Evolutionary conservation across 768 basidiomycete species (phyloP).

Genomic region (Daedaleopsis nitida): DNA sequence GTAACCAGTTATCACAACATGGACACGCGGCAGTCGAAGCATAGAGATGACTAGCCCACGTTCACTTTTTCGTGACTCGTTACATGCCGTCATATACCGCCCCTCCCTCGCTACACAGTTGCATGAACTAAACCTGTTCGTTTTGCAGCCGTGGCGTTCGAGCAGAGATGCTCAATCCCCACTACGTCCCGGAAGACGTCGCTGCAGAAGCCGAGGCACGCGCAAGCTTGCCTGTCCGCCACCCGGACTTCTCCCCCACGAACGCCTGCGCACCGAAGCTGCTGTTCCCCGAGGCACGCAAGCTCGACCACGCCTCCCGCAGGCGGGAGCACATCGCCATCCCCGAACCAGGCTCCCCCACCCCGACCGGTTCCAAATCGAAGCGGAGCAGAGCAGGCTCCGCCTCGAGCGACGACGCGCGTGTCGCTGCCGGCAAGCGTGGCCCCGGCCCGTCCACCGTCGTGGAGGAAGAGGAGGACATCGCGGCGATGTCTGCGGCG

Average conservation of each 20-base stretch:
- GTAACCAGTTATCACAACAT: no score
- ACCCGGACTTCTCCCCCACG: constrained; percentile 67
- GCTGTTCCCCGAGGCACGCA: constrained; percentile 50
- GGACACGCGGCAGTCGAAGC: no score
- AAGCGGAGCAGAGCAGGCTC: constrained; percentile 6
- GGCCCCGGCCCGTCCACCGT: constrained; percentile 1
- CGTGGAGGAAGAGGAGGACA: constrained; percentile 22
- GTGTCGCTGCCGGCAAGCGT: constrained; percentile 2
- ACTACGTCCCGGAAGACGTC: constrained; percentile 44
- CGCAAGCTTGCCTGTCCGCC: constrained; percentile 56
- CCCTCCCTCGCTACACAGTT: neutral
- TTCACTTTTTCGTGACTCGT: neutral
- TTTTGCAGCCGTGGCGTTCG: constrained; percentile 64
- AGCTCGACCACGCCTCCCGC: constrained; percentile 24
- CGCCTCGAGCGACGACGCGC: constrained; percentile 10
- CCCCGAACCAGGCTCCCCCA: constrained; percentile 6
- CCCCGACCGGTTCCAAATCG: neutral
- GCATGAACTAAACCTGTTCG: neutral
- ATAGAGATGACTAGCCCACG: no score
- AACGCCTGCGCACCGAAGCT: constrained; percentile 56
- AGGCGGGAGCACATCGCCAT: constrained; percentile 11
- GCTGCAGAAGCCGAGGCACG: constrained; percentile 42
- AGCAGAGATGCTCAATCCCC: constrained; percentile 62
- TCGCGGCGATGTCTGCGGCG: constrained; percentile 15
- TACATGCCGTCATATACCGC: no score